A percentile compares a stretch with the other conserved stretches of the same genome.
Conservation (phyloP, 2,329 filamentous ascomycete species). For the Remersonia thermophila region DNA sequence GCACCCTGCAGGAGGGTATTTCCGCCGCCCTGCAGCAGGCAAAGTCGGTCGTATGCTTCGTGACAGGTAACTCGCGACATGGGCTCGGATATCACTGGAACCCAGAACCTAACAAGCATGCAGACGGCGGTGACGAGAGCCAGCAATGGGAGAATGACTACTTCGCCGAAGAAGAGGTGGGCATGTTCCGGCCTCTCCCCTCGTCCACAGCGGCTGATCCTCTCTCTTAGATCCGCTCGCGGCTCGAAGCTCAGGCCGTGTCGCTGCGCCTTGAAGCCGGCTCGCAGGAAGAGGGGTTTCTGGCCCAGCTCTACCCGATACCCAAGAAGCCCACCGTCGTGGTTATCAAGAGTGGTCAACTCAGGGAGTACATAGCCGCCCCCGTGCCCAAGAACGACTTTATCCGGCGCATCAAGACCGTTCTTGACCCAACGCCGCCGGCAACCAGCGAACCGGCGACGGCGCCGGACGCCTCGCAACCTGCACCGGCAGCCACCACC, state of each 20-base stretch:
- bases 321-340: conserved; percentile 65
- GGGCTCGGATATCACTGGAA: background rate
- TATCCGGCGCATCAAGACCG: conserved; percentile 38
- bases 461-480: background rate
- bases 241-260: conserved; percentile 52
- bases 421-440: conserved; percentile 16
- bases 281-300: conserved; percentile 68
- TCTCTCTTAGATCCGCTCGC: conserved; percentile 35
- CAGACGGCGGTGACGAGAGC: conserved; percentile 61
- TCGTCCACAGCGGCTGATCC: too few species aligned
- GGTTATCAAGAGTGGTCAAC: conserved; percentile 66
- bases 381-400: conserved; percentile 57
- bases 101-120: conserved; percentile 6
- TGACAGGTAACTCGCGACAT: conserved; percentile 51
- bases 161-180: conserved; percentile 43
- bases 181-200: conserved; percentile 13
- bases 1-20: conserved; percentile 71
- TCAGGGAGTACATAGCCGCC: conserved; percentile 63
- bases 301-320: conserved; percentile 75
- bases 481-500: background rate
- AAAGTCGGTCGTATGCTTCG: conserved; percentile 76
- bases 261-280: conserved; percentile 58
- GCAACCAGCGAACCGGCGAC: background rate
- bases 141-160: conserved; percentile 61
- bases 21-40: conserved; percentile 57